Conservation (phyloP, 495 filamentous ascomycete species). For the Tricharina praecox region DNA sequence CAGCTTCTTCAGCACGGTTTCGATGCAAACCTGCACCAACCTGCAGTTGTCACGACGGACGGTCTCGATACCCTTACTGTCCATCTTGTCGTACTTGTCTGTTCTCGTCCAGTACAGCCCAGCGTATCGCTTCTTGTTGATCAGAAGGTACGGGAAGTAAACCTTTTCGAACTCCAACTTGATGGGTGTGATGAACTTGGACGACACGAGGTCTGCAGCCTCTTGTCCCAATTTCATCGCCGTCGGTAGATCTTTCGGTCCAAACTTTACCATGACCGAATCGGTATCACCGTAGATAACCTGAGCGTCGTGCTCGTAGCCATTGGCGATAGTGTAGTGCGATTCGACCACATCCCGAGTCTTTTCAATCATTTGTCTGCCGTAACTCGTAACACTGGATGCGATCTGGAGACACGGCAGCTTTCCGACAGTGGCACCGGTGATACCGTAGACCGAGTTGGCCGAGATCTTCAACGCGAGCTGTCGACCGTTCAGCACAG, state of each 20-base stretch:
- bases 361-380: slow-evolving; percentile 95
- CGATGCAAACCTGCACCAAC: slow-evolving; percentile 89
- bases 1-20: slow-evolving; percentile 88
- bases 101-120: slow-evolving; percentile 92
- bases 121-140: slow-evolving; percentile 99
- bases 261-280: slow-evolving; percentile 99
- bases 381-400: slow-evolving; percentile 88
- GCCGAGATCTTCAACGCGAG: slow-evolving; percentile 91
- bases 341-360: slow-evolving; percentile 85
- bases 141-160: slow-evolving; percentile 93
- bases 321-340: slow-evolving; percentile 79
- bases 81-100: slow-evolving; percentile 98
- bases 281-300: slow-evolving; percentile 99
- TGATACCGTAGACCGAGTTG: slow-evolving; percentile 96
- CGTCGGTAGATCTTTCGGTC: slow-evolving; percentile 60
- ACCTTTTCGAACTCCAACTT: slow-evolving; percentile 99
- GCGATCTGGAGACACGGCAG: slow-evolving; percentile 89
- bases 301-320: slow-evolving; percentile 80
- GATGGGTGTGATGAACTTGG: slow-evolving; percentile 87
- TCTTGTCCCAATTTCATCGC: slow-evolving; percentile 92
- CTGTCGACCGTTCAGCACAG: slow-evolving; percentile 92
- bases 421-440: slow-evolving; percentile 89
- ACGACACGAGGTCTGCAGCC: slow-evolving; percentile 69
- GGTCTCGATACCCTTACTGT: slow-evolving; percentile 97
- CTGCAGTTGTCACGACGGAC: slow-evolving; percentile 92